These are phyloP conservation scores for Pneumocystis canis DNA, from an alignment of 1,139 yeast species.

Conservation along the genomic window DNA sequence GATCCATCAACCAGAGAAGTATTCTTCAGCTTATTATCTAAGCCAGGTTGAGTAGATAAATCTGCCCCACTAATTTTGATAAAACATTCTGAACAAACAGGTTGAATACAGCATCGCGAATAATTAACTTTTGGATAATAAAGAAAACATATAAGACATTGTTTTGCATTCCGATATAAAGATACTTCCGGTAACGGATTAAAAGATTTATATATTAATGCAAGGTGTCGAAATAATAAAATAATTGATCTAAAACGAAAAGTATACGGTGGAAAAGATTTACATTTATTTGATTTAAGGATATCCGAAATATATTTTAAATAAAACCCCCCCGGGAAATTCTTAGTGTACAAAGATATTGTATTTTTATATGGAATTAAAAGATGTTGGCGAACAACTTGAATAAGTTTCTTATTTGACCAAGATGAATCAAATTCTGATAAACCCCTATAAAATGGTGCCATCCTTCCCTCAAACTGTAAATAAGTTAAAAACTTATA, in stretches of 20 bases:
- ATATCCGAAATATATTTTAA: background rate
- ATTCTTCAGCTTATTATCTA: constrained; percentile 24
- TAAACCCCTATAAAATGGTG: constrained; percentile 85
- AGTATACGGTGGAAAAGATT: background rate
- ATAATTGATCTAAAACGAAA: constrained; percentile 13
- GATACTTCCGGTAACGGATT: constrained; percentile 24
- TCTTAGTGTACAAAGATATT: background rate
- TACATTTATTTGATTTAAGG: background rate
- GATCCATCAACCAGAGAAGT: constrained; percentile 59
- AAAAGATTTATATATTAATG: constrained; percentile 7
- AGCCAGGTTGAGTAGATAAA: constrained; percentile 64
- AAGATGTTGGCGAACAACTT: constrained; percentile 28
- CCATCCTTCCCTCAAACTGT: constrained; percentile 44
- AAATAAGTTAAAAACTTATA: background rate
- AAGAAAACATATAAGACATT: constrained; percentile 90
- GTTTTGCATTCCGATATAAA: constrained; percentile 52
- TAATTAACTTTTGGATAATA: constrained; percentile 64
- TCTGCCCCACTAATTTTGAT: constrained; percentile 85
- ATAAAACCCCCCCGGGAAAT: background rate
- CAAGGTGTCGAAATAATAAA: constrained; percentile 2
- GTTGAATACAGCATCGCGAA: constrained; percentile 85
- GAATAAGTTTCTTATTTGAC: constrained; percentile 55
- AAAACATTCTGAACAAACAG: constrained; percentile 92
- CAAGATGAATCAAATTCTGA: constrained; percentile 66
- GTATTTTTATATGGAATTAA: background rate